Evolutionary conservation across 108 stramenopile genomes (phyloP), one percentile per base, ranked within the genome.

Genomic region (Pseudonitzschia multistriata): DNA sequence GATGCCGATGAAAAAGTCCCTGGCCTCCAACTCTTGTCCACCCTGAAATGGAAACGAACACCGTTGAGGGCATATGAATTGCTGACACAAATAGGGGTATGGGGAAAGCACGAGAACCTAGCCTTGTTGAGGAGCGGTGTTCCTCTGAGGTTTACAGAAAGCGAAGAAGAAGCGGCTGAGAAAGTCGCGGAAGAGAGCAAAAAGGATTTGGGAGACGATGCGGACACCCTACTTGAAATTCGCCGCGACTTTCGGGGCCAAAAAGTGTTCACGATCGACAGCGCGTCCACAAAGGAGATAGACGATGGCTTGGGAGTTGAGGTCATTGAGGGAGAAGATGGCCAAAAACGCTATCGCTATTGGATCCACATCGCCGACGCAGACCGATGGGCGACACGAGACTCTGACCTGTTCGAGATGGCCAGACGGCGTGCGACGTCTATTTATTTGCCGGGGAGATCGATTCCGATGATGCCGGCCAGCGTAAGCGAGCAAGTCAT

Each of bases 341-440:
- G 60, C 14, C 55, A 60, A 22, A 60, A 73, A 30, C 42, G 69
- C 24, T 62, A 82, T 1, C 62, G 73, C 24, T 79, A 79, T 67
- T 93, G 92, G 92, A 85, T 93, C 57, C 92, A 93, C 59, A 93
- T 93, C 63, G 89, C 92, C 21, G 92, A 93, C 79, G 88, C 88
- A 0, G 89, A 90, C 56, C 77, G 85, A 48, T 88, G 77, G 79
- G 88, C 85, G 29, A 85, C 83, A 21, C 72, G 83, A 47, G 79
- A 76, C 42, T 88, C 87, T 4, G 37, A 77, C 7, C 30, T 88
- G 11, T 76, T 86, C 66, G 49, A 72, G 15, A 71, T 76, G 1
- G 92, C 92, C 2, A 74, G 82, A 49, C 47, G 64, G 28, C 79
- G 92, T 31, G 76, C 82, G 2, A 90, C 86, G 13, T 84, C 86